Percentiles rank a stretch among this genome's conserved stretches.
phyloP scores from a whole-genome alignment of 306 rosid genomes.

The Cucurbita moschata region DNA sequence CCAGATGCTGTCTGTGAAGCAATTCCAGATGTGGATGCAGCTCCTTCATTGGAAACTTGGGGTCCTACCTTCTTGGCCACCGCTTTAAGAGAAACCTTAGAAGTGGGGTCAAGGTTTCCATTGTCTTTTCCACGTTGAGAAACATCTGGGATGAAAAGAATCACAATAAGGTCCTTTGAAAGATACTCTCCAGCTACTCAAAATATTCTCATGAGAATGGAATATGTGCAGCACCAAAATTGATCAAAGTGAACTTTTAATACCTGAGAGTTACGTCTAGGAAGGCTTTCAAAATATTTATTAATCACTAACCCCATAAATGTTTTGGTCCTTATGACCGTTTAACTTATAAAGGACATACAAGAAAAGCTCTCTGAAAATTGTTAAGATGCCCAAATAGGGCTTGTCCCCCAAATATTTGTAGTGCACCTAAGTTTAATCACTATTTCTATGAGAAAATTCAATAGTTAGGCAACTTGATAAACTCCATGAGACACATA shows the following conservation, averaged over 20 bases:
- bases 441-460: background rate
- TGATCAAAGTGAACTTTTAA: background rate
- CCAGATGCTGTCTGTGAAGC: slow-evolving; percentile 97
- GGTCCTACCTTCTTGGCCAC: slow-evolving; percentile 57
- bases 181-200: background rate
- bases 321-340: background rate
- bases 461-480: background rate
- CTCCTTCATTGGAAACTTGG: slow-evolving; percentile 49
- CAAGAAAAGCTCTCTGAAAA: background rate
- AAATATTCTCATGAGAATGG: background rate
- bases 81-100: slow-evolving; percentile 59
- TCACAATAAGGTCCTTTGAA: slow-evolving; percentile 13
- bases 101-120: slow-evolving; percentile 58
- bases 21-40: slow-evolving; percentile 77
- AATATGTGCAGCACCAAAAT: background rate
- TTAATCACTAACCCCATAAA: background rate
- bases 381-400: background rate
- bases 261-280: background rate
- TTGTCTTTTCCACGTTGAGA: slow-evolving; percentile 92
- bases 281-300: background rate
- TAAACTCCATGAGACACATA: background rate
- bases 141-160: slow-evolving; percentile 44
- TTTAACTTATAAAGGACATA: background rate
- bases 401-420: background rate
- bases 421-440: background rate